Base-by-base conservation (phyloP, 495 filamentous ascomycete species). In the Penicillium cinerascens region DNA sequence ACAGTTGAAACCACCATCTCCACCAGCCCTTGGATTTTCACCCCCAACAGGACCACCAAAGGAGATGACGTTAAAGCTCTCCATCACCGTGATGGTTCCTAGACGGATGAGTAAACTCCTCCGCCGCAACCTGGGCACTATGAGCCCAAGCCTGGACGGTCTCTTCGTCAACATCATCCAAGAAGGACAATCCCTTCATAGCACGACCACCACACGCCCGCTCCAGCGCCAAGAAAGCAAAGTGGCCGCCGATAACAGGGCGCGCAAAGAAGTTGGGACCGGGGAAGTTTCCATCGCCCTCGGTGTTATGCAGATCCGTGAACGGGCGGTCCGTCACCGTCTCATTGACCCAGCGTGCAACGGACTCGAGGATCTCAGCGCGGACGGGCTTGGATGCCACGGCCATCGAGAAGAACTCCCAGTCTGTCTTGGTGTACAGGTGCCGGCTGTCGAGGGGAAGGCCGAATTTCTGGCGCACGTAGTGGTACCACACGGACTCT, bases 321-420 rank as follows among this genome's bases (percentile, higher is more conserved):
- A 95, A 79, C 0, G 92, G 89, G 0, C 78, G 79, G 63, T 92
- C 84, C 37, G 85, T 91, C 36, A 71, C 74, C 0, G 92, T 96
- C 67, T 95, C 86, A 53, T 92, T 92, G 53, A 96, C 79, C 91
- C 91, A 97, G 44, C 70, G 76, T 0, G 88, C 90, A 44, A 95
- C 82, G 27, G 81, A 81, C n/a, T 84, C 76, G 33, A 96, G 72
- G 52, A 96, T 90, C 70, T 88, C 81, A 13, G 78, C 71, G 35
- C 88, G 81, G 7, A 87, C 85, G 45, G 75, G 63, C 55, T 81
- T 75, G 40, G 78, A 80, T 13, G 88, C 80, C 8, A 96, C 83
- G 2, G 92, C 87, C 49, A 91, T 90, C 1, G 85, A 85, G 63
- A 92, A 96, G 69, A 96, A 88, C 61, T 95, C 87, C 91, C 91